These are phyloP conservation scores for Brettanomyces sp. DNA, from an alignment of 805 yeast species.

Conservation along the genomic window DNA sequence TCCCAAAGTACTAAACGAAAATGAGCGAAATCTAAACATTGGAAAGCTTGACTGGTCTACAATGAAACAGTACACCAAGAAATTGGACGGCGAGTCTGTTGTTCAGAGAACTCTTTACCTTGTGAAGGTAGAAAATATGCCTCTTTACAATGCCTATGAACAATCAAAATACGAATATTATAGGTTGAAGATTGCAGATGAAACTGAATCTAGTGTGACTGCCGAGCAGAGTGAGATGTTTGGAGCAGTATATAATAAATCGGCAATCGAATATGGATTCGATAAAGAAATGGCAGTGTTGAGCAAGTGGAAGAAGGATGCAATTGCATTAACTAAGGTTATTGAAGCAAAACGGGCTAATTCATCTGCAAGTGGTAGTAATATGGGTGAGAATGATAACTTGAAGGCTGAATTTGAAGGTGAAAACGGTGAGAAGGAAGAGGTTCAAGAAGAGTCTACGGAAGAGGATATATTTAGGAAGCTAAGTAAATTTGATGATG, in stretches of 20 bases:
- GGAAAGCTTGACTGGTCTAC: slow-evolving; percentile 62
- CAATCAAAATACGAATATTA: slow-evolving; percentile 85
- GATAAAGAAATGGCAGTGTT: slow-evolving; percentile 62
- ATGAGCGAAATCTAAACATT: slow-evolving; percentile 45
- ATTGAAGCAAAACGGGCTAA: slow-evolving; percentile 36
- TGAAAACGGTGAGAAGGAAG: slow-evolving; percentile 6
- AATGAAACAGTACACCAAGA: slow-evolving; percentile 62
- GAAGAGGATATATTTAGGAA: slow-evolving; percentile 18
- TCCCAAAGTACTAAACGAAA: slow-evolving; percentile 78
- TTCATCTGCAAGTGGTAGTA: slow-evolving; percentile 10
- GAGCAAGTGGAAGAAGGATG: slow-evolving; percentile 66
- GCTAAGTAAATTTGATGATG: slow-evolving; percentile 4
- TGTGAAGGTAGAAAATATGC: slow-evolving; percentile 26
- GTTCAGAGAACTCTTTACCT: slow-evolving; percentile 65
- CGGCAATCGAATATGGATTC: slow-evolving; percentile 59
- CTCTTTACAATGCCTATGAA: slow-evolving; percentile 64
- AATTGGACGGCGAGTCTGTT: slow-evolving; percentile 83
- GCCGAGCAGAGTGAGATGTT: slow-evolving; percentile 79
- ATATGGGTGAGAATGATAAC: not conserved
- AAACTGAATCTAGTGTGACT: slow-evolving; percentile 59
- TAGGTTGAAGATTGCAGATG: slow-evolving; percentile 74
- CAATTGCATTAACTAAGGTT: slow-evolving; percentile 52
- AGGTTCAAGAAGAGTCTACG: not conserved
- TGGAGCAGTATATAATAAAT: slow-evolving; percentile 64
- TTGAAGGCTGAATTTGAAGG: not conserved